Evolutionary conservation across 2,329 filamentous ascomycete species (phyloP), one percentile per base, ranked within the genome.

Genomic region (Thielaviopsis musarum): DNA sequence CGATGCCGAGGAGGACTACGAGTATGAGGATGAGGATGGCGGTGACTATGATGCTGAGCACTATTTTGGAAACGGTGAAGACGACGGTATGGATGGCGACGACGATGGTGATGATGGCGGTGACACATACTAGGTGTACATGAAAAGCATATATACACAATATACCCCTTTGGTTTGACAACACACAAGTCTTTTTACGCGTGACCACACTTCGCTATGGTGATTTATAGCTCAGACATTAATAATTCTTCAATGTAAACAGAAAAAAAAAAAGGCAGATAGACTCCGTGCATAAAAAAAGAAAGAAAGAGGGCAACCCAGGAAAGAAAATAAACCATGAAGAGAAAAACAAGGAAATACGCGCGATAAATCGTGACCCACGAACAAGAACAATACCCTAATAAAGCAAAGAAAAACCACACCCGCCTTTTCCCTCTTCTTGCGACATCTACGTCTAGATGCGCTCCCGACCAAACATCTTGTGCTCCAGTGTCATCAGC

Each of bases 11-110:
- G 74, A 77, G 63, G 75, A 77, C 58, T 74, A 77, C 59, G 71
- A 69, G 24, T 78, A 76, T 62, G 77, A 82, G 54, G 80, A 82
- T 59, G 78, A 81, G 61, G 77, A 79, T 55, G 80, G 77, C 1
- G 79, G 80, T 7, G 80, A 82, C 62, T 83, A 83, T 66, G 76
- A 82, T 52, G 80, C 80, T 2, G 80, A 83, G 65, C 73, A 74
- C 10, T 82, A 82, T 69, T 82, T 82, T 66, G 79, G 82, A 62
- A 77, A 75, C 24, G 78, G 77, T 13, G 77, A 79, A 62, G 77
- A 80, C 22, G 77, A 78, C 54, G 75, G 75, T 54, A 77, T 73
- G 3, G 75, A 75, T 7, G 78, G 77, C 24, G 79, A 78, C 7
- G 78, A 78, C 24, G 79, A 78, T 38, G 77, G 71, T 49, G 73